phyloP scores from a whole-genome alignment of 2,329 filamentous ascomycete genomes.

The Fusarium udum region DNA sequence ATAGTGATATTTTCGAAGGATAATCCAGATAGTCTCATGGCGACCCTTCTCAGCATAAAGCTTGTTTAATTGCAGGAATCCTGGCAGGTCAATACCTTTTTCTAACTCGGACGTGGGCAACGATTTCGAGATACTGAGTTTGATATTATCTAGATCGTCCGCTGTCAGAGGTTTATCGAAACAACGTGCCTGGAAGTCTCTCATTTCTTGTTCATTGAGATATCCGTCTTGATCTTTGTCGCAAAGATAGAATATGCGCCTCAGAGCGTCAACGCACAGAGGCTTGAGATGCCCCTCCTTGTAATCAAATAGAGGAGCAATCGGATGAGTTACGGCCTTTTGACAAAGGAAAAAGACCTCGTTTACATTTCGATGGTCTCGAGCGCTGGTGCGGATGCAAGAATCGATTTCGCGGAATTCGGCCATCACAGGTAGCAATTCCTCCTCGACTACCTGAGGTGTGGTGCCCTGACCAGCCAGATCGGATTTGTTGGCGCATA shows the following conservation, averaged over 20 bases:
- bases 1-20: slow-evolving; percentile 93
- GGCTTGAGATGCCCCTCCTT: slow-evolving; percentile 92
- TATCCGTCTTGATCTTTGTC: slow-evolving; percentile 97
- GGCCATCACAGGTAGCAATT: slow-evolving; percentile 98
- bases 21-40: slow-evolving; percentile 98
- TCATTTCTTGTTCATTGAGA: slow-evolving; percentile 88
- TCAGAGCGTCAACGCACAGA: slow-evolving; percentile 84
- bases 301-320: slow-evolving; percentile 94
- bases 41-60: slow-evolving; percentile 97
- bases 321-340: slow-evolving; percentile 96
- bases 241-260: slow-evolving; percentile 92
- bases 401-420: slow-evolving; percentile 99
- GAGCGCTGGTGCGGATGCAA: slow-evolving; percentile 92
- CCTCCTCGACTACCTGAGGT: slow-evolving; percentile 89
- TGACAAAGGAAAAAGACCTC: slow-evolving; percentile 98
- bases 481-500: slow-evolving; percentile 98
- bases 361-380: slow-evolving; percentile 92
- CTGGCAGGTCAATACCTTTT: slow-evolving; percentile 80
- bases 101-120: slow-evolving; percentile 70
- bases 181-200: slow-evolving; percentile 89
- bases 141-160: slow-evolving; percentile 90
- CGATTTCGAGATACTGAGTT: slow-evolving; percentile 79
- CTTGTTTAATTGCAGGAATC: slow-evolving; percentile 92
- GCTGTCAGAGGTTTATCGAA: slow-evolving; percentile 87
- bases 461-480: slow-evolving; percentile 78